These are phyloP conservation scores for Erysimum cheiri DNA, from an alignment of 441 rosid species.

Conservation along the genomic window DNA sequence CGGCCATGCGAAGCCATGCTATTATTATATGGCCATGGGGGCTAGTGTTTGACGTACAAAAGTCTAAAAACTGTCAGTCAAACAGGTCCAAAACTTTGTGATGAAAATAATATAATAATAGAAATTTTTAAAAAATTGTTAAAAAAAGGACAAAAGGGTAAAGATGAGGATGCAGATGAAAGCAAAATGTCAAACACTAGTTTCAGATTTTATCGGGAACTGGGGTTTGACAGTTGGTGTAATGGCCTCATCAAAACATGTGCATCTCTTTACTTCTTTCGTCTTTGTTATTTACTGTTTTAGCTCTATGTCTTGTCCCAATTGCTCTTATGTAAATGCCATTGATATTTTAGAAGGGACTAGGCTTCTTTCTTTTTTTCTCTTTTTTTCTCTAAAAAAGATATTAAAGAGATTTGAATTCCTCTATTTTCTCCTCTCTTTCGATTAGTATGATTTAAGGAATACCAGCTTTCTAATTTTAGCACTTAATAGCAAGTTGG, in stretches of 20 bases:
- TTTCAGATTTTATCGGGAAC: constrained; percentile 60
- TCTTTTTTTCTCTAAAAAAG: no score
- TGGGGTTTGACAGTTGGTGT: constrained; percentile 52
- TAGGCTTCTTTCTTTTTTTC: neutral
- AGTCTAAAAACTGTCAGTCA: constrained; percentile 45
- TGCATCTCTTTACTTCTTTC: constrained; percentile 37
- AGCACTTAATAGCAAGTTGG: constrained; percentile 3
- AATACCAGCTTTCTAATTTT: constrained; percentile 7
- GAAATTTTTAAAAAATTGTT: neutral
- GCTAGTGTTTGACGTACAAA: constrained; percentile 38
- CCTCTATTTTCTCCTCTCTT: neutral
- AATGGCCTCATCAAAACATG: constrained; percentile 49
- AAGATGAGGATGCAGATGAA: constrained; percentile 47
- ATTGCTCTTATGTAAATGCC: constrained; percentile 34
- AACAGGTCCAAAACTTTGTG: constrained; percentile 44
- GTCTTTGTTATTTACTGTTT: constrained; percentile 41
- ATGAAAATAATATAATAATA: constrained; percentile 1
- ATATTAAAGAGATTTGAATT: neutral
- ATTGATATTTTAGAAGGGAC: neutral
- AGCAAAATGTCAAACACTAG: constrained; percentile 91
- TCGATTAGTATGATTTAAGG: constrained; percentile 13
- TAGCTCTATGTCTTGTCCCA: constrained; percentile 41
- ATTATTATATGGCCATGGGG: constrained; percentile 34
- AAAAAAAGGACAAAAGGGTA: constrained; percentile 23
- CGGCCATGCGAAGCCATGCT: constrained; percentile 44